Evolutionary conservation across 2,329 filamentous ascomycete genomes (phyloP), one percentile per base, ranked within the genome.

Genomic region (Aspergillus spinulosporus): DNA sequence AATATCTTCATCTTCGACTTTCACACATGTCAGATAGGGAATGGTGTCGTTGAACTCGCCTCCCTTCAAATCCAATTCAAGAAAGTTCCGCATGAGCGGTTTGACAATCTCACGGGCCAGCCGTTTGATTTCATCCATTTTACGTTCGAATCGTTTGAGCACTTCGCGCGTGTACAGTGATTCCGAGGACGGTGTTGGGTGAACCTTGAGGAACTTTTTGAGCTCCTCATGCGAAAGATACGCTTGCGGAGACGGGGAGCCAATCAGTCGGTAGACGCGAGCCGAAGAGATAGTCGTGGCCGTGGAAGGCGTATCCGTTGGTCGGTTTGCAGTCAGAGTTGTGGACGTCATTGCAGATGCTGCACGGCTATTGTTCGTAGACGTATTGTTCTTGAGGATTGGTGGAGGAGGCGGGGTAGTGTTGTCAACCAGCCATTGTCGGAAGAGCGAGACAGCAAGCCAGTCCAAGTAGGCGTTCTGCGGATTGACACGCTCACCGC

Each of bases 351-450:
- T 12, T 59, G 52, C 48, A 54, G 46, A 50, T 58, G 49, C 26
- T 59, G 61, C 52, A 9, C 52, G 57, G 47, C 34, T 58, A 49
- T 54, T 54, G 32, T 52, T 39, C 49, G 45, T 57, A 34, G 58
- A n/a, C 14, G 57, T 37, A 34, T 57, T 63, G 36, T 70, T 74
- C 60, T 77, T 73, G 63, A 77, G 61, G 59, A 80, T 74, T 2
- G 82, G 78, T 0, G 80, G 74, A 0, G 85, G 84, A 3, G 87
- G 82, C 0, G 90, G 88, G 1, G 89, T 88, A 3, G 90, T 96
- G 72, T 92, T 93, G 66, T 97, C 92, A 3, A 91, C 90, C 5
- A 97, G 80, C 92, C 92, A 97, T 73, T 96, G 91, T 3, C 93
- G 84, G 75, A 97, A 97, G 9, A 96, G 79, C 42, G 85, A 90